Base-by-base conservation (phyloP, 805 yeast species). In the Saturnispora besseyi region DNA sequence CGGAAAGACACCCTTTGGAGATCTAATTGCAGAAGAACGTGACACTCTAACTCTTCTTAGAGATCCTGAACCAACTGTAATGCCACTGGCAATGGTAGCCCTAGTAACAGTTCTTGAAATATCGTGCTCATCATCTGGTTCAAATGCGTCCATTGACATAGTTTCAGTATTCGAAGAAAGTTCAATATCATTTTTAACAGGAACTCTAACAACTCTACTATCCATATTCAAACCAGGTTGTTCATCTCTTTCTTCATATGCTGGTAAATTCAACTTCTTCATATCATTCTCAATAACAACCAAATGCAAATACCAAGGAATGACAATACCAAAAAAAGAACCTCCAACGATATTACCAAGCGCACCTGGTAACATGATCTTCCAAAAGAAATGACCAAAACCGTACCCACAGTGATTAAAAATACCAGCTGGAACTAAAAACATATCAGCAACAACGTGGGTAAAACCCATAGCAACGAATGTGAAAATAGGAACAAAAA, bases 281-380 rank as follows among this genome's bases (percentile, higher is more conserved):
- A 79, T 77, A 66, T 86, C 95, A 51, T 77, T 68, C 60, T 86
- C 95, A 36, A 86, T 87, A 36, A 79, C 85, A 21, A 77, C 73
- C 45, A 87, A 59, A 61, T 87, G 95, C 53, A 83, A 69, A 58
- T 84, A 87, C 76, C 80, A 87, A 8, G 93, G 88, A 10, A 84
- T 64, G 0, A 76, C 70, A 3, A 81, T 57, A 5, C 82, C 82
- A 62, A 87, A 87, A 30, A 77, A 69, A 0, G 75, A 61, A 0
- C 96, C 96, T n/a, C 96, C 96, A 30, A 87, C 72, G 1, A 82
- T 76, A 61, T 87, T 87, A 0, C 96, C 96, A 12, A 87, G 56
- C 0, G 81, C 73, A 0, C 82, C 87, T 0, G 95, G 87, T 9
- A 87, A 66, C 57, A 85, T 67, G 0, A 82, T 66, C 60, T 80